These are phyloP conservation scores for Aspergillus taichungensis DNA, from an alignment of 495 filamentous ascomycete species.

Conservation along the genomic window DNA sequence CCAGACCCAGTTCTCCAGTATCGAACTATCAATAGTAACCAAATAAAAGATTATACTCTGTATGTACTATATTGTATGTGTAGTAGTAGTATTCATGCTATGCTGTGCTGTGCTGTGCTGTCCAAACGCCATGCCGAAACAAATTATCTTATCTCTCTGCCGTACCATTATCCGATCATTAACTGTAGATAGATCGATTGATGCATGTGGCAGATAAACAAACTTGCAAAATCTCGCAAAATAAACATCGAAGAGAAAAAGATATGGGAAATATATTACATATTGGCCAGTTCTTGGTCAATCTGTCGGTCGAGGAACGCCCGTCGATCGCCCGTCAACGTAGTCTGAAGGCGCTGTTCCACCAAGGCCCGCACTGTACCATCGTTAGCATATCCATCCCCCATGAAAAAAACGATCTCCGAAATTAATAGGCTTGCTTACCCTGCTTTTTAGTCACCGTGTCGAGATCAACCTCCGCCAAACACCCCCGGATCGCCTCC, in stretches of 20 bases:
- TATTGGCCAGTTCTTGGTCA: slow-evolving; percentile 86
- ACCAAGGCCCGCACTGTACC: slow-evolving; percentile 67
- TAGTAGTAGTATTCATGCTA: too few relatives aligned
- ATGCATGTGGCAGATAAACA: background rate
- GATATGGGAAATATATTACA: slow-evolving; percentile 41
- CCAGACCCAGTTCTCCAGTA: too few relatives aligned
- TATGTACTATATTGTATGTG: too few relatives aligned
- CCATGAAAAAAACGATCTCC: background rate
- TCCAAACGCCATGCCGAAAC: background rate
- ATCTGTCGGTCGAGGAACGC: slow-evolving; percentile 85
- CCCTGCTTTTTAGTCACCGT: slow-evolving; percentile 96
- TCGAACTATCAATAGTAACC: too few relatives aligned
- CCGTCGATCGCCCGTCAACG: slow-evolving; percentile 71
- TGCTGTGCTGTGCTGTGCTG: too few relatives aligned
- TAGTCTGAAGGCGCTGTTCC: slow-evolving; percentile 84
- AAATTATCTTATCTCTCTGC: slow-evolving; percentile 7
- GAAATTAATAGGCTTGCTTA: slow-evolving; percentile 23
- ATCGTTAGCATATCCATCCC: slow-evolving; percentile 12
- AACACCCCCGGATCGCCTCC: slow-evolving; percentile 70
- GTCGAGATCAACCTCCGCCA: slow-evolving; percentile 89
- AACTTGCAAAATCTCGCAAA: slow-evolving; percentile 1
- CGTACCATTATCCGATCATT: too few relatives aligned
- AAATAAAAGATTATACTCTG: too few relatives aligned
- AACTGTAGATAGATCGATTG: too few relatives aligned
- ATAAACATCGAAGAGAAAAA: slow-evolving; percentile 3